A percentile compares a stretch with the other conserved stretches of the same genome.
Conservation (phyloP, 192 early-diverging fungal genomes). For the Coemansia sp. region DNA sequence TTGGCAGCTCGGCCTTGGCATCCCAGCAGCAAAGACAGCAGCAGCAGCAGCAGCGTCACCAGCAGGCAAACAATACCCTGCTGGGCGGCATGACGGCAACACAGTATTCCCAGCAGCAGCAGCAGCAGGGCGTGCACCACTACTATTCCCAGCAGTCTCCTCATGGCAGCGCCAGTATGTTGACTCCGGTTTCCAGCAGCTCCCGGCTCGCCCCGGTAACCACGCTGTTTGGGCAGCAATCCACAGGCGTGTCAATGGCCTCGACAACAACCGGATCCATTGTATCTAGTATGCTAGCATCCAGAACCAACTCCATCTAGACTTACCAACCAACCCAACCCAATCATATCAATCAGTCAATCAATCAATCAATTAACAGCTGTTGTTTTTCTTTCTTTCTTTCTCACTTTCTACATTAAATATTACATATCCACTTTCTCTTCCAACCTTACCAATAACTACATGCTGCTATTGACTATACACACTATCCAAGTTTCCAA, state of each 20-base stretch:
- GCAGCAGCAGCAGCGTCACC: conserved; percentile 5
- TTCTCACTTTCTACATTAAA: conserved; percentile 12
- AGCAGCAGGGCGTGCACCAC: neutral
- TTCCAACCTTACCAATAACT: neutral
- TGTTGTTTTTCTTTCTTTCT: neutral
- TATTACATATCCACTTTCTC: conserved; percentile 32
- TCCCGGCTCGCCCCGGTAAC: conserved; percentile 39
- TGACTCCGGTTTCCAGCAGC: conserved; percentile 25
- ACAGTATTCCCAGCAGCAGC: conserved; percentile 15
- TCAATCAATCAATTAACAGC: no score
- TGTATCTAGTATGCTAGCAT: conserved; percentile 43
- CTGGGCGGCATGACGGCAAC: neutral
- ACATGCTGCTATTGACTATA: no score
- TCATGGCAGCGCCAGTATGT: conserved; percentile 1
- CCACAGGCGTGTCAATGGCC: conserved; percentile 22
- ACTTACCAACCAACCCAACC: conserved; percentile 14
- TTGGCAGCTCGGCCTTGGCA: neutral
- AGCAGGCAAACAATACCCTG: conserved; percentile 2
- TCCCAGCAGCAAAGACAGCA: conserved; percentile 5
- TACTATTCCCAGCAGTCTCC: conserved; percentile 5
- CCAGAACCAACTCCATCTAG: conserved; percentile 49
- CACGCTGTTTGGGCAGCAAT: conserved; percentile 38
- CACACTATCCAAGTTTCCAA: no score
- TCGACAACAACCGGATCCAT: conserved; percentile 30
- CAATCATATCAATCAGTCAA: no score